Conservation (phyloP, 441 rosid genomes). For the Rhodomyrtus psidioides region DNA sequence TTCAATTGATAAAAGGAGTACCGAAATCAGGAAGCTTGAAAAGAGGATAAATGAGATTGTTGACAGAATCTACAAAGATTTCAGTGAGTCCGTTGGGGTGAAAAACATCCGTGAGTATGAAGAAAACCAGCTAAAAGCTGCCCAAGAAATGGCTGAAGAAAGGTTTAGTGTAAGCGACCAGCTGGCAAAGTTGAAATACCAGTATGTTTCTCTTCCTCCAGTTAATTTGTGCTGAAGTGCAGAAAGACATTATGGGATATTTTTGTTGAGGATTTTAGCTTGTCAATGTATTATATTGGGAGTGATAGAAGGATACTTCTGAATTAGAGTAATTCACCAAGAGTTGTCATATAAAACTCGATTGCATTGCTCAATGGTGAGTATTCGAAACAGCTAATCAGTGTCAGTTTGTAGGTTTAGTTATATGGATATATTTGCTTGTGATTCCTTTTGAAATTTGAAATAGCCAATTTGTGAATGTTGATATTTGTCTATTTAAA, state of each 20-base stretch:
- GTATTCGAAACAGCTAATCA: neutral
- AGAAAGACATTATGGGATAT: neutral
- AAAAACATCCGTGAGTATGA: slow-evolving; percentile 96
- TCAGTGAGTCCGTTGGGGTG: slow-evolving; percentile 82
- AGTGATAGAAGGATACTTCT: neutral
- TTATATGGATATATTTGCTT: neutral
- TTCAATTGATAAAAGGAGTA: slow-evolving; percentile 54
- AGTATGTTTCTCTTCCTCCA: slow-evolving; percentile 51
- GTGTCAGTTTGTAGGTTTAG: neutral
- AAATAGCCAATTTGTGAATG: neutral
- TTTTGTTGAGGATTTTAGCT: neutral
- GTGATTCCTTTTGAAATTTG: neutral
- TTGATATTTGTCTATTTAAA: neutral
- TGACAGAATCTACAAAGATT: slow-evolving; percentile 71
- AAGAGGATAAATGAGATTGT: slow-evolving; percentile 88
- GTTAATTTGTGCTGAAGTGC: neutral
- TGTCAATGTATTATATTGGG: neutral
- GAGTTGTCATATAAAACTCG: neutral
- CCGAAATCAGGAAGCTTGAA: slow-evolving; percentile 70
- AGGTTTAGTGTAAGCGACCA: slow-evolving; percentile 90
- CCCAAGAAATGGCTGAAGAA: slow-evolving; percentile 86
- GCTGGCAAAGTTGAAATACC: slow-evolving; percentile 93
- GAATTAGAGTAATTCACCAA: neutral
- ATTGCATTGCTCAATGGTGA: neutral
- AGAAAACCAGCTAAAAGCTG: slow-evolving; percentile 93